Evolutionary conservation across 345 rosid species (phyloP), one percentile per base, ranked within the genome.

Genomic region (Brassica carinata): DNA sequence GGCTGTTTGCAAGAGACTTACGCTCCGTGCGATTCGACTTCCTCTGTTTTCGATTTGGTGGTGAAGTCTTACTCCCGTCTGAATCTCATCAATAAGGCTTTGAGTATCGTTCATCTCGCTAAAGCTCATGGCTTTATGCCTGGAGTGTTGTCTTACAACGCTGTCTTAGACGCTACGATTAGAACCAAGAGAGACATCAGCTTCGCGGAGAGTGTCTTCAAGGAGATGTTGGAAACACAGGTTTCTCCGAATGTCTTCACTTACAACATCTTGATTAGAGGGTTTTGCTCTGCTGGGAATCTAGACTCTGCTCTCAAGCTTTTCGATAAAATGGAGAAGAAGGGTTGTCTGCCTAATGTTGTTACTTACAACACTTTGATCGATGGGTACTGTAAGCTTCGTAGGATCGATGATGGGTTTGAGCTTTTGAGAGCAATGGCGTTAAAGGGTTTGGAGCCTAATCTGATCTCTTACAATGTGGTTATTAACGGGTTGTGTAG

Each of bases 71-170:
- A 89, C 79, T 87, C 96, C 29, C 83, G 84, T 55, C 38, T 94
- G 78, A 81, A 83, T 65, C 75, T 92, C 72, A 81, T 88, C 18
- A 92, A 88, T 71, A 87, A 92, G 83, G 96, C 94, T 76, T 29
- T 86, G 68, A 83, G 83, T 31, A 77, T 94, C 33, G 82, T 94
- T 14, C 80, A 74, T 83, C 81, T 87, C 26, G 96, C 96, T 15
- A 88, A 89, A 69, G 33, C 64, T 19, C 82, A 88, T 79, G 98
- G 97, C 48, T 91, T 90, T 29, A 91, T 94, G 97, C 98, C 97
- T 30, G 98, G 98, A n/a, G 89, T 90, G 45, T 84, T 94, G 71
- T 88, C 97, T 1, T 94, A 94, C 73, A 94, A 94, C 81, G 91
- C 98, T 7, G 81, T 94, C 8, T 72, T 94, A 63, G 98, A 94